phyloP scores from a whole-genome alignment of 225 moss, liverwort and hornwort species.

The Antitrichia curtipendula region DNA sequence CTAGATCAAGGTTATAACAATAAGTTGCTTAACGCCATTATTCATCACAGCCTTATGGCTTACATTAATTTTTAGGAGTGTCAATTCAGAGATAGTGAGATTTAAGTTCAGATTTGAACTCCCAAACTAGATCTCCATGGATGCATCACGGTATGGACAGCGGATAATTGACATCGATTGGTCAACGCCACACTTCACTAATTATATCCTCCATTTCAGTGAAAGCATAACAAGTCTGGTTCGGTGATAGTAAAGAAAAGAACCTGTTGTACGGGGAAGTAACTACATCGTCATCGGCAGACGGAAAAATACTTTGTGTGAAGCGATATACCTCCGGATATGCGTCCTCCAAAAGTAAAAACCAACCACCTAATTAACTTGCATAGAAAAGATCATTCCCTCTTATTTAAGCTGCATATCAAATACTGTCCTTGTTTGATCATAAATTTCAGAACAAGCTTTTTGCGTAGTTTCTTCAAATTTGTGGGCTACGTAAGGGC shows the following conservation, averaged over 20 bases:
- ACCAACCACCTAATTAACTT: background rate
- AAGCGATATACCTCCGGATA: conserved; percentile 86
- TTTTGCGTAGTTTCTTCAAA: background rate
- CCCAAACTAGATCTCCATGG: background rate
- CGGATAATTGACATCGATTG: background rate
- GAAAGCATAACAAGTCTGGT: background rate
- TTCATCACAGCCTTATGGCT: background rate
- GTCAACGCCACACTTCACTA: background rate
- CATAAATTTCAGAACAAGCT: background rate
- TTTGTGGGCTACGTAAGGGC: background rate
- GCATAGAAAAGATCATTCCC: background rate
- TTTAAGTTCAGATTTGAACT: background rate
- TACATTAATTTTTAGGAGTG: background rate
- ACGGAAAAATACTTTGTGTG: conserved; percentile 73
- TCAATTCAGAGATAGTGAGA: background rate
- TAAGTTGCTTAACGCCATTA: background rate
- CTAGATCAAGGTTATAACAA: background rate
- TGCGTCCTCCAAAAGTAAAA: conserved; percentile 36
- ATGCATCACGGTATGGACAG: background rate
- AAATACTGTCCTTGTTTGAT: background rate
- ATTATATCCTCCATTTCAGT: background rate
- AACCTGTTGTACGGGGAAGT: conserved; percentile 98
- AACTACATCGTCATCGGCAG: conserved; percentile 77
- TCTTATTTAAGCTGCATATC: background rate
- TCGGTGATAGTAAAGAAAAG: background rate